Base-by-base conservation (phyloP, 306 rosid genomes). In the Quercus berberidifolia region DNA sequence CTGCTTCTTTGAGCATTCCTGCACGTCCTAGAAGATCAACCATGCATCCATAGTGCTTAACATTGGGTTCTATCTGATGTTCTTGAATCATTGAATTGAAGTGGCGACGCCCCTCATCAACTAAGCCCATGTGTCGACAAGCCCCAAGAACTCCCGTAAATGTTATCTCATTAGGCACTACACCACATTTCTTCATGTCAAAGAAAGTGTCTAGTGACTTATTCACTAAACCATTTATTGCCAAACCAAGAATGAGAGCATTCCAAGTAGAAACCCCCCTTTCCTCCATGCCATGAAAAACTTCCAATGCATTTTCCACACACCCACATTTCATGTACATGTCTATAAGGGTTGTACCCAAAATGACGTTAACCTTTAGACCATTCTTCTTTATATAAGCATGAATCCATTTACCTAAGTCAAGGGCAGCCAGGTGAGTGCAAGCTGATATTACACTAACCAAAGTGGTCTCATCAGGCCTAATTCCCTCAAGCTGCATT, bases 11-110 rank as follows among this genome's bases (percentile, higher is more conserved):
- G 52, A 93, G 88, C 89, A 88, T 75, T 59, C 98, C 98, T 1
- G 96, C 89, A 12, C 98, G 96, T 30, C 97, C 98, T 33, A 93
- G 79, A 81, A 93, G 97, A 82, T 93, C 98, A 26, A 93, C 97
- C 94, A 91, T 87, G 92, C 97, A 93, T 54, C 90, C 93, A 1
- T 90, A 91, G 88, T 93, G 94, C 83, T 90, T 91, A 62, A 91
- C 90, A 76, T 91, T 89, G 46, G 92, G 91, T 83, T 86, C 86
- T 69, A 93, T 88, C 74, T 87, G 80, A 83, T 91, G 89, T 33
- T 91, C 93, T 23, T 74, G 74, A 51, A 80, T 78, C 90, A 93
- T 90, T 25, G 94, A 88, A 74, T 81, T 73, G 68, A 91, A 93
- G 78, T 89, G 90, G 54, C 3, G 71, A 46, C 89, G 91, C 58